Evolutionary conservation across 2,329 filamentous ascomycete genomes (phyloP).

Genomic region (Niveomyces coronatus): DNA sequence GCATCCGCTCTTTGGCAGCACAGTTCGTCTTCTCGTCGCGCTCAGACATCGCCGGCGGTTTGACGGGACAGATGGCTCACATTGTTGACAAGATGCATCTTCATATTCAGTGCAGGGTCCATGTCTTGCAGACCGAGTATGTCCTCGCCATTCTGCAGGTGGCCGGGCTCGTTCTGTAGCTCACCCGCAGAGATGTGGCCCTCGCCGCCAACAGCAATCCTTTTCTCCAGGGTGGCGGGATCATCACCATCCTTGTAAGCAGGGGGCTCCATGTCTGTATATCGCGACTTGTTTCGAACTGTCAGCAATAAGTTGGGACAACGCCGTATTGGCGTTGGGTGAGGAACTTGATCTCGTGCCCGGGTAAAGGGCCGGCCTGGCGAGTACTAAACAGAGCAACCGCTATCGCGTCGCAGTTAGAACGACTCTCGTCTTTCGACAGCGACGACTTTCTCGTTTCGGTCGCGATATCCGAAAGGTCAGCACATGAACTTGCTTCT

Average conservation of each 20-base stretch:
- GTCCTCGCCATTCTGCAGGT: slow-evolving; percentile 29
- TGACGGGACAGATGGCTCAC: slow-evolving; percentile 26
- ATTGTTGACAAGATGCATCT: slow-evolving; percentile 62
- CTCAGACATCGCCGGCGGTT: background rate
- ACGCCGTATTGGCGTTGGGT: too few species aligned
- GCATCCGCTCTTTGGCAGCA: background rate
- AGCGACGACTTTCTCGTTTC: too few species aligned
- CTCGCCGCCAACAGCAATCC: slow-evolving; percentile 5
- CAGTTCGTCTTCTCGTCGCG: background rate
- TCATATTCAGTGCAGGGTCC: slow-evolving; percentile 52
- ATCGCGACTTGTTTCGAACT: too few species aligned
- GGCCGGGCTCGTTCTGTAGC: slow-evolving; percentile 3
- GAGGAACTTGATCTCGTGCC: too few species aligned
- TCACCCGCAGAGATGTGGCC: slow-evolving; percentile 2
- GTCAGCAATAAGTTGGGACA: too few species aligned
- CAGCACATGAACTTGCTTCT: too few species aligned
- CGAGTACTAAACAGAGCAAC: too few species aligned
- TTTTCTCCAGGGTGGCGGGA: slow-evolving; percentile 2
- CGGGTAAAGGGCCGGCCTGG: too few species aligned
- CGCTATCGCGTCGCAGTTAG: too few species aligned
- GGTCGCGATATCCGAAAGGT: too few species aligned
- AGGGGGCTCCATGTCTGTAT: slow-evolving; percentile 3
- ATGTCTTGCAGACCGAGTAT: slow-evolving; percentile 46
- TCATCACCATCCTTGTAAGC: slow-evolving; percentile 3
- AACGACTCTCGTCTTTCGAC: too few species aligned